Evolutionary conservation across 345 rosid species (phyloP).

Genomic region (Hevea brasiliensis): DNA sequence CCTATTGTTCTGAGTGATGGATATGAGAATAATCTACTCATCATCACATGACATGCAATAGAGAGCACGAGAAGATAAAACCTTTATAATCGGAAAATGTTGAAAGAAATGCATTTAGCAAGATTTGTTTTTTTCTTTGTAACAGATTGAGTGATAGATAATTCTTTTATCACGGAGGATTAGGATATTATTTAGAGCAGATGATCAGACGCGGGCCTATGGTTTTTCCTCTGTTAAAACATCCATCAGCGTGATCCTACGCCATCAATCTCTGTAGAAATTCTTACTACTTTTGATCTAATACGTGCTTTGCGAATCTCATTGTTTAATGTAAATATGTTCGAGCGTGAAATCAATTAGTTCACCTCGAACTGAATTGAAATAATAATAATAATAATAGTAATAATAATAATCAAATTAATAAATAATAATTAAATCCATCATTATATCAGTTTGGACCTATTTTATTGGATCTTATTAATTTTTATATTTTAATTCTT

Average conservation of each 20-base stretch:
- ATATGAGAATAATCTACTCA: constrained; percentile 73
- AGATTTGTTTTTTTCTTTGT: not conserved
- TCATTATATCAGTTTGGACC: no score
- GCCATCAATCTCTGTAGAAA: not conserved
- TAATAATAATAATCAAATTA: no score
- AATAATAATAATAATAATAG: no score
- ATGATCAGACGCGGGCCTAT: not conserved
- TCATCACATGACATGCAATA: constrained; percentile 39
- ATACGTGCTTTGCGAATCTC: not conserved
- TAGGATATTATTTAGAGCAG: constrained; percentile 1
- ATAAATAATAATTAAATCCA: no score
- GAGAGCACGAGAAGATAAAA: constrained; percentile 4
- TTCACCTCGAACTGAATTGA: no score
- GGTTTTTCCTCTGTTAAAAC: not conserved
- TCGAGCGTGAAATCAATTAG: no score
- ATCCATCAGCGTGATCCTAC: no score
- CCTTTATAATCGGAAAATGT: not conserved
- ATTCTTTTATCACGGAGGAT: constrained; percentile 2
- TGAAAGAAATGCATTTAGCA: not conserved
- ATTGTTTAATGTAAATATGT: no score
- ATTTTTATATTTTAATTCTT: no score
- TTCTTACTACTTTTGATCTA: no score
- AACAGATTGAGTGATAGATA: not conserved
- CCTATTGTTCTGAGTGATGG: constrained; percentile 64
- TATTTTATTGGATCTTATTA: no score